Conservation (phyloP, 495 filamentous ascomycete genomes). For the Aspergillus nidulans region DNA sequence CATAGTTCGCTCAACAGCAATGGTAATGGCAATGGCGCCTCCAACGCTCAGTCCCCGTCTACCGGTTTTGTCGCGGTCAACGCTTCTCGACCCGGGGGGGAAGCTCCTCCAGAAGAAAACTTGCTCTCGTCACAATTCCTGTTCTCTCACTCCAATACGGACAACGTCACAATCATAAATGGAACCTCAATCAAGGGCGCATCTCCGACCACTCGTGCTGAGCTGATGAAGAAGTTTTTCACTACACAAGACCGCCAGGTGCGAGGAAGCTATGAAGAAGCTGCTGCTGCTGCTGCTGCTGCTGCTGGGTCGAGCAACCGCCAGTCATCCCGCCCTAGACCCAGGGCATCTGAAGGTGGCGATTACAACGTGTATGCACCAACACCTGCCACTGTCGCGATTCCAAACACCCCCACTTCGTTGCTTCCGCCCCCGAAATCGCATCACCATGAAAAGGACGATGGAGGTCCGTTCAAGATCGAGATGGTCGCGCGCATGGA, state of each 20-base stretch:
- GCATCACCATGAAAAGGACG: slow-evolving; percentile 49
- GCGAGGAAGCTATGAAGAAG: slow-evolving; percentile 34
- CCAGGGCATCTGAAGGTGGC: slow-evolving; percentile 35
- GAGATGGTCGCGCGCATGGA: slow-evolving; percentile 74
- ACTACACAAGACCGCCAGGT: slow-evolving; percentile 49
- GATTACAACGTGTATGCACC: slow-evolving; percentile 36
- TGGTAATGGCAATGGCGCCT: slow-evolving; percentile 18
- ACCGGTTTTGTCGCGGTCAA: slow-evolving; percentile 60
- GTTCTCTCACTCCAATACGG: slow-evolving; percentile 41
- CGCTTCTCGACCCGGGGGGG: slow-evolving; percentile 31
- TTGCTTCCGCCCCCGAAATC: slow-evolving; percentile 48
- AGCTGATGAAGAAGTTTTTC: slow-evolving; percentile 55
- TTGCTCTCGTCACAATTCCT: slow-evolving; percentile 36
- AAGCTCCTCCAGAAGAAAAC: slow-evolving; percentile 29
- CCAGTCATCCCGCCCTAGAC: slow-evolving; percentile 29
- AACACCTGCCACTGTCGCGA: slow-evolving; percentile 43
- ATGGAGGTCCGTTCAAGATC: slow-evolving; percentile 57
- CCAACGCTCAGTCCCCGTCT: slow-evolving; percentile 38
- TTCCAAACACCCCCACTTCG: slow-evolving; percentile 48
- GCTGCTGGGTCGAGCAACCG: slow-evolving; percentile 21
- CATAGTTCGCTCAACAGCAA: slow-evolving; percentile 8
- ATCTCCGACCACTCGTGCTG: slow-evolving; percentile 48
- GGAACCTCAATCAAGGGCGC: slow-evolving; percentile 48
- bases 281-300: slow-evolving; percentile 1
- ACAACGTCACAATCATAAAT: slow-evolving; percentile 48